Evolutionary conservation across 192 early-diverging fungal species (phyloP).

Genomic region (Pilaira anomala): DNA sequence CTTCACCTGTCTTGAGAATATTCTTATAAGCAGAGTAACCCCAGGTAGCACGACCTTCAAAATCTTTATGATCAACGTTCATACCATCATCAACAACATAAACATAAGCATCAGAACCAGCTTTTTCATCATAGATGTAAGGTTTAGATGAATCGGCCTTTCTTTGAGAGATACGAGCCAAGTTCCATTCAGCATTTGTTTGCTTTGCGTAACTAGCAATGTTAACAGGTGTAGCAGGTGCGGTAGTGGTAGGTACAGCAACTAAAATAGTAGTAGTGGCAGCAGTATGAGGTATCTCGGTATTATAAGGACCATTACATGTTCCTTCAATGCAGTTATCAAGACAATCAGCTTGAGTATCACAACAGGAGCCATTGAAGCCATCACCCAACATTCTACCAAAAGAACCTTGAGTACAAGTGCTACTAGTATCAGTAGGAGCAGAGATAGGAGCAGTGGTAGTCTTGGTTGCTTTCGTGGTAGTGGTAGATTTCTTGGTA

Average conservation of each 20-base stretch:
- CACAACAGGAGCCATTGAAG: neutral
- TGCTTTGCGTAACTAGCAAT: conserved; percentile 33
- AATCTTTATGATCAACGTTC: conserved; percentile 59
- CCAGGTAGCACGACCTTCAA: conserved; percentile 69
- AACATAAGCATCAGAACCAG: conserved; percentile 43
- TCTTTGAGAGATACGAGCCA: conserved; percentile 80
- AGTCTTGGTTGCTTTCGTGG: neutral
- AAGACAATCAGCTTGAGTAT: conserved; percentile 7
- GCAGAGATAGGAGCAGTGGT: neutral
- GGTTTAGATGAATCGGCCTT: conserved; percentile 15
- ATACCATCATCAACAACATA: conserved; percentile 66
- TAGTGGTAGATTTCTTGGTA: conserved; percentile 58
- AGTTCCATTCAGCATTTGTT: conserved; percentile 75
- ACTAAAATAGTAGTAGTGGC: neutral
- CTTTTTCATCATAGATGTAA: conserved; percentile 22
- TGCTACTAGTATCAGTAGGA: neutral
- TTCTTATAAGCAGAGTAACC: conserved; percentile 31
- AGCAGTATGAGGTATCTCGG: no score
- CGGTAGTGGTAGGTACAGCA: conserved; percentile 35
- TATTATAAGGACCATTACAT: neutral
- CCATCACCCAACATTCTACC: neutral
- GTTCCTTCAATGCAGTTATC: neutral
- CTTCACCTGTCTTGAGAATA: conserved; percentile 25
- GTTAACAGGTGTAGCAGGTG: neutral
- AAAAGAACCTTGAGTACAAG: neutral